These are phyloP conservation scores for Ophiognomonia clavigignenti-juglandacearum DNA, from an alignment of 2,329 filamentous ascomycete species.

Conservation along the genomic window DNA sequence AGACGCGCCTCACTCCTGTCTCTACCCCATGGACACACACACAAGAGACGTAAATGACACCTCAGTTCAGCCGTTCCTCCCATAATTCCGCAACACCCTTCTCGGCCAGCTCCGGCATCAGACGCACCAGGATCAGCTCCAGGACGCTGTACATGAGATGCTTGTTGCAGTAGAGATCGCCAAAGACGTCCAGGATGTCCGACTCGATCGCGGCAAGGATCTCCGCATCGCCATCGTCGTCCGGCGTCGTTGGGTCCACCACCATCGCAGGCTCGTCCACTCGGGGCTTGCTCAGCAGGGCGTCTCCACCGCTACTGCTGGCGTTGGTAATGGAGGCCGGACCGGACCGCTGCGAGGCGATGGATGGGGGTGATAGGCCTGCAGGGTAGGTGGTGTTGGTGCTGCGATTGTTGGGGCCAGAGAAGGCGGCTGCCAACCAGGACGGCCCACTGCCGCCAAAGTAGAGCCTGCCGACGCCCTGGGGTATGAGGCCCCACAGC, in stretches of 20 bases:
- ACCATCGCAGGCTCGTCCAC: no score
- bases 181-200: slow-evolving; percentile 66
- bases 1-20: background rate
- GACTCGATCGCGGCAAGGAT: slow-evolving; percentile 57
- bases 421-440: slow-evolving; percentile 15
- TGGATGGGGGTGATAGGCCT: background rate
- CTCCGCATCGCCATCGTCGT: slow-evolving; percentile 32
- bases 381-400: no score
- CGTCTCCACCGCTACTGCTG: slow-evolving; percentile 19
- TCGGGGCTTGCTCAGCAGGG: no score
- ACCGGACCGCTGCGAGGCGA: slow-evolving; percentile 16
- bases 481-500: slow-evolving; percentile 44
- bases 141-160: slow-evolving; percentile 80
- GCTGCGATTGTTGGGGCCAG: background rate
- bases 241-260: slow-evolving; percentile 12
- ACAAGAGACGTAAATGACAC: background rate
- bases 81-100: slow-evolving; percentile 67
- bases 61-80: slow-evolving; percentile 58
- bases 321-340: slow-evolving; percentile 16
- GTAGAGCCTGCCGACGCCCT: slow-evolving; percentile 43
- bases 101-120: slow-evolving; percentile 80
- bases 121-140: slow-evolving; percentile 73
- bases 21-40: background rate
- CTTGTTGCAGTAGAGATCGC: slow-evolving; percentile 86
- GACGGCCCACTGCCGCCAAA: slow-evolving; percentile 36